Evolutionary conservation across 2,329 filamentous ascomycete species (phyloP), one percentile per base, ranked within the genome.

Genomic region (Paecilomyces sp.): DNA sequence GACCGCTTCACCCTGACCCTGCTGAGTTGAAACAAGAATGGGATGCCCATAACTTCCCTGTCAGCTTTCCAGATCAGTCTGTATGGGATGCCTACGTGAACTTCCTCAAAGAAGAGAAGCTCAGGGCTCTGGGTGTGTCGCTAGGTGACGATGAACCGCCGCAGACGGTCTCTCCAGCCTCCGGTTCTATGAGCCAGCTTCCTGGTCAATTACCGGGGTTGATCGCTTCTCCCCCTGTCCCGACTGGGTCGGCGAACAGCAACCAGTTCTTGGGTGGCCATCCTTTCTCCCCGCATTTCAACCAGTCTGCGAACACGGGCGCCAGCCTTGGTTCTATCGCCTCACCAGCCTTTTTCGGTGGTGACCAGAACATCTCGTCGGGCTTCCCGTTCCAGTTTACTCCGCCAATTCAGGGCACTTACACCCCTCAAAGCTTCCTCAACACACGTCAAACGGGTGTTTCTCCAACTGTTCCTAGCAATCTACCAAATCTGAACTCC

Each of bases 101-200:
- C 58, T 88, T 89, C 65, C 79, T 97, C 36, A 87, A 90, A 66
- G 94, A 99, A 77, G 91, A 93, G 62, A 99, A 97, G 77, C 81
- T 99, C 57, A 87, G 92, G 62, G 92, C 93, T 56, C 82, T 99
- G 58, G 94, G 94, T 64, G 94, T 97, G 12, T 92, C 86, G 18
- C 82, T 90, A 62, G 90, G 87, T 36, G 86, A 88, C 55, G 88
- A 91, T 5, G 90, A 94, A 57, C 85, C 86, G 77, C 83, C 61
- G 75, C 81, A 57, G 78, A 85, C 86, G 3, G 82, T 88, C 64
- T 93, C 91, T 13, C 87, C 88, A 9, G 84, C 79, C n/a, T 80
- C 80, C 3, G 82, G 83, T 9, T 79, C 82, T 56, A 79, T 88
- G 64, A 88, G 86, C 67, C 88, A 89, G 67, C 80, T 86, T 24